Evolutionary conservation across 345 rosid genomes (phyloP).

Genomic region (Eucalyptus cladocalyx): DNA sequence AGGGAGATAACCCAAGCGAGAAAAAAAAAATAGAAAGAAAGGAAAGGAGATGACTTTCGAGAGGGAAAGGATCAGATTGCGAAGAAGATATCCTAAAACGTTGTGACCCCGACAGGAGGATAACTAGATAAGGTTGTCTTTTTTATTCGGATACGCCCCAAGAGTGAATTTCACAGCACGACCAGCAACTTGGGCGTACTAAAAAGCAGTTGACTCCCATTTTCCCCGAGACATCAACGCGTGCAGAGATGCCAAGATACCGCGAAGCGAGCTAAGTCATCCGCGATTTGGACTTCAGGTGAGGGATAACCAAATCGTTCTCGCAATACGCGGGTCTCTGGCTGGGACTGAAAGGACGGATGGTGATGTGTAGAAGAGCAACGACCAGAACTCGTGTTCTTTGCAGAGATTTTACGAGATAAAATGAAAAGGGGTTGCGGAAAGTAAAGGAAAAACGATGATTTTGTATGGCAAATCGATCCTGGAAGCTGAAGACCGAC

Average conservation of each 20-base stretch:
- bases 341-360: background rate
- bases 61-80: background rate
- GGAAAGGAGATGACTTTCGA: background rate
- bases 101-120: conserved; percentile 4
- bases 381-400: background rate
- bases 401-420: background rate
- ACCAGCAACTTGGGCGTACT: background rate
- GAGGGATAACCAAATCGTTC: background rate
- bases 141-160: background rate
- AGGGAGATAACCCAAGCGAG: background rate
- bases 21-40: background rate
- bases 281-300: background rate
- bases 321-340: background rate
- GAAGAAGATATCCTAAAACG: conserved; percentile 1
- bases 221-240: background rate
- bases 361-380: background rate
- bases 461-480: background rate
- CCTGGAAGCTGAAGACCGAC: background rate
- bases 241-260: background rate
- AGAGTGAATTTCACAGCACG: background rate
- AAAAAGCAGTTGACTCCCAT: background rate
- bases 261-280: background rate
- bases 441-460: background rate
- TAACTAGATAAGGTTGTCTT: conserved; percentile 30
- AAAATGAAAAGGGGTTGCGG: background rate